phyloP scores from a whole-genome alignment of 371 early-diverging fungal species.

The Zancudomyces culisetae region DNA sequence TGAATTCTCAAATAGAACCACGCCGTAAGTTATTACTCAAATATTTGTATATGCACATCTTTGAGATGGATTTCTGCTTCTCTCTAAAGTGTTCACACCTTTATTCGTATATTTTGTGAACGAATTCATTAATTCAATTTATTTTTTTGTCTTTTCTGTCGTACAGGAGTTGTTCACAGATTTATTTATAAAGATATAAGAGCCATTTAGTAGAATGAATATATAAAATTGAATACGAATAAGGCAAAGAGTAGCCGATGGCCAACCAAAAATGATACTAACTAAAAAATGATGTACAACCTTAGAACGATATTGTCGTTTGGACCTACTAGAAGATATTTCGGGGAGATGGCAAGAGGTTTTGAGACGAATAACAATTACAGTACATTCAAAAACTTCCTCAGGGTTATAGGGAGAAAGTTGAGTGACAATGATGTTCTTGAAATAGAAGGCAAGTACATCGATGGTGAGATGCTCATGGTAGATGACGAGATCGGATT shows the following conservation, averaged over 20 bases:
- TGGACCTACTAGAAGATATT: conserved; percentile 80
- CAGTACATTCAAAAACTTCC: conserved; percentile 82
- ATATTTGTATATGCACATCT: not conserved
- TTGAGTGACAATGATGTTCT: conserved; percentile 72
- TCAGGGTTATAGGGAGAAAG: conserved; percentile 82
- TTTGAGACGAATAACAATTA: conserved; percentile 88
- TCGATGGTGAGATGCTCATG: conserved; percentile 58
- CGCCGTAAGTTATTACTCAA: conserved; percentile 30
- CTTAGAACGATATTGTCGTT: conserved; percentile 68
- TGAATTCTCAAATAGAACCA: conserved; percentile 90
- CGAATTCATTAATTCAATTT: not conserved
- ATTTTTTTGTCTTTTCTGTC: not conserved
- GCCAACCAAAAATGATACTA: too few relatives aligned
- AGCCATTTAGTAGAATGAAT: too few relatives aligned
- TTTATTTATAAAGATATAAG: too few relatives aligned
- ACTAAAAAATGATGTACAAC: too few relatives aligned
- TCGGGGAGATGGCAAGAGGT: conserved; percentile 90
- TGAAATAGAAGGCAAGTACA: conserved; percentile 24
- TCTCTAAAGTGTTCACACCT: too few relatives aligned
- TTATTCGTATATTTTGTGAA: not conserved
- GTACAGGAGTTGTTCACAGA: too few relatives aligned
- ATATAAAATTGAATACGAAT: too few relatives aligned
- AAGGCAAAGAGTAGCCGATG: too few relatives aligned
- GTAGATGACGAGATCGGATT: conserved; percentile 71
- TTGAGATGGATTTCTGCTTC: too few relatives aligned